phyloP scores from a whole-genome alignment of 352 stramenopile species.

The Pythium aristosporum region DNA sequence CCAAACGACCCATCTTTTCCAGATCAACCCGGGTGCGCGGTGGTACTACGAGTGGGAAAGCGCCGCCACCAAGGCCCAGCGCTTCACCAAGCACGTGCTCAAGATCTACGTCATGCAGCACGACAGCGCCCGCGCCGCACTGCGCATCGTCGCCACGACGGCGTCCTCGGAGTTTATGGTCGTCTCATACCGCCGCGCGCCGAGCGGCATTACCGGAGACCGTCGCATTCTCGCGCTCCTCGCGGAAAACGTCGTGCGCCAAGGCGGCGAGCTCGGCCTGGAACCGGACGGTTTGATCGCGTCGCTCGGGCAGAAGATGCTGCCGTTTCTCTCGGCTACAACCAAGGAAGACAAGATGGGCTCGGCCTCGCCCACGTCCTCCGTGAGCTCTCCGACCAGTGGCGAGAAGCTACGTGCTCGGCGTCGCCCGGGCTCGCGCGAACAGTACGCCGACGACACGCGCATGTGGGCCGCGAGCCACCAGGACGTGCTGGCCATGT shows the following conservation, averaged over 20 bases:
- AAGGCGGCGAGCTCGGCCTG: slow-evolving; percentile 14
- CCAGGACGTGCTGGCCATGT: slow-evolving; percentile 34
- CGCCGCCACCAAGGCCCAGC: slow-evolving; percentile 55
- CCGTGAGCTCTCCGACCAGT: not conserved
- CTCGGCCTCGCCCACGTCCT: slow-evolving; percentile 12
- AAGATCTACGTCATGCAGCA: slow-evolving; percentile 54
- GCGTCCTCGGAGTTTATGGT: slow-evolving; percentile 61
- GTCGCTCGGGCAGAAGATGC: slow-evolving; percentile 22
- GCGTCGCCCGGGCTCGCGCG: not conserved
- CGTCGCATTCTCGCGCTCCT: slow-evolving; percentile 34
- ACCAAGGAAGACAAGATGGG: slow-evolving; percentile 15
- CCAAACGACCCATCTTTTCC: slow-evolving; percentile 36
- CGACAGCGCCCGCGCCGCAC: not conserved
- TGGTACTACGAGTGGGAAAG: slow-evolving; percentile 82
- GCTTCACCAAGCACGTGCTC: slow-evolving; percentile 63
- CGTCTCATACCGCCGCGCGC: slow-evolving; percentile 60
- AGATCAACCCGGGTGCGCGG: slow-evolving; percentile 51
- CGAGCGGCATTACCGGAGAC: slow-evolving; percentile 41
- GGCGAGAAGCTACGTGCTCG: not conserved
- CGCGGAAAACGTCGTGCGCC: slow-evolving; percentile 22
- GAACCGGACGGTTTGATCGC: slow-evolving; percentile 17
- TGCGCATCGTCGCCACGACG: slow-evolving; percentile 44
- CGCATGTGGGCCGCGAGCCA: slow-evolving; percentile 45
- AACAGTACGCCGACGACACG: slow-evolving; percentile 14
- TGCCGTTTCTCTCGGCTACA: slow-evolving; percentile 15